Evolutionary conservation across 2,329 filamentous ascomycete genomes (phyloP), one percentile per base, ranked within the genome.

Genomic region (Lanzia echinophila): DNA sequence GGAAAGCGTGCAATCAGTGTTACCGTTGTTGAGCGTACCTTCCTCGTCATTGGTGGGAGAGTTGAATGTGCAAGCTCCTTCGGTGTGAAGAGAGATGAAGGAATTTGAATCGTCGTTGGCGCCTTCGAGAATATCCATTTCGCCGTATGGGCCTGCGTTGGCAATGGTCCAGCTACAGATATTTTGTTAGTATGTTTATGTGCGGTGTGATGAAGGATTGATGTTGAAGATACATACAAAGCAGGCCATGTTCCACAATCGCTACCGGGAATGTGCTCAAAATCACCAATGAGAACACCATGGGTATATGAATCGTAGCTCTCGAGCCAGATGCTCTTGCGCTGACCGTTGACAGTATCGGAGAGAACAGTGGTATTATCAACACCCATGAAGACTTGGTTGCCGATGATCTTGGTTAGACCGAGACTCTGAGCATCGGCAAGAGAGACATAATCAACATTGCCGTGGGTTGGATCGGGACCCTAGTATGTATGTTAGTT

Each of bases 221-320:
- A 28, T 28, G 24, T 4, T 8, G 8, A 8, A 28, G 24, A 28
- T 28, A 50, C 54, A 48, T 69, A 80, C 65, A 79, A 87, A 69
- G 84, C 82, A 56, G 86, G 86, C 86, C 87, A 90, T n/a, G 81
- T 77, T 17, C 87, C 87, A 60, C 87, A 90, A 47, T 79, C 73
- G 1, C 83, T 82, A 77, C 76, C 58, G 1, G 87, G 86, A 82
- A 90, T 89, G 60, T 90, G 86, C n/a, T 74, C 73, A 48, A 89
- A 77, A 66, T 90, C 86, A 20, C 84, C 74, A 47, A 90, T 82
- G 60, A 90, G 79, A 6, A 90, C 75, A 0, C 84, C 86, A 59
- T 82, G 75, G 28, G 75, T 78, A 66, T 82, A 90, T 2, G 73
- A 68, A 46, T 79, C 72, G 50, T 79, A 83, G 67, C 83, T 87